Conservation (phyloP, 2,329 filamentous ascomycete genomes). For the Polytolypa hystricis region DNA sequence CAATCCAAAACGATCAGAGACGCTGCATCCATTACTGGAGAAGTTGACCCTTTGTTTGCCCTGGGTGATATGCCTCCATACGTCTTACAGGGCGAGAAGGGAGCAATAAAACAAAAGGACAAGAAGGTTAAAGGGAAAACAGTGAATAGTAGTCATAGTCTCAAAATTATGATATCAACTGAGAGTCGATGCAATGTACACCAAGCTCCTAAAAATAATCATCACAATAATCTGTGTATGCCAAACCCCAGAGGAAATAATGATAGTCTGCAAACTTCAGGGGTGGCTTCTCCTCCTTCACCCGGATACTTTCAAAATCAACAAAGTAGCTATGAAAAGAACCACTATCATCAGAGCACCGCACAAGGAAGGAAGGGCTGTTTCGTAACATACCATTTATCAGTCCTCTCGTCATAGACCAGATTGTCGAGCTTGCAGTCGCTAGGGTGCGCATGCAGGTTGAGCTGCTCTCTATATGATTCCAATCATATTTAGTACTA, state of each 20-base stretch:
- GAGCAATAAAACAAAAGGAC: too few species aligned
- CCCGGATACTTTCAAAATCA: neutral
- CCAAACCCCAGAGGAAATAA: neutral
- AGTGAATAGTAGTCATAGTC: too few species aligned
- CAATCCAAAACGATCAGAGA: too few species aligned
- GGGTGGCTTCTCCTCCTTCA: neutral
- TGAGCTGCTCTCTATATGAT: neutral
- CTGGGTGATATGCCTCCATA: too few species aligned
- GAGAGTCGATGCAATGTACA: too few species aligned
- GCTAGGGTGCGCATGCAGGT: neutral
- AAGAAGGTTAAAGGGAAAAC: too few species aligned
- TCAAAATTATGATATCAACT: too few species aligned
- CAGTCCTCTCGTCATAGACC: slow-evolving; percentile 1
- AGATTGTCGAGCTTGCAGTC: slow-evolving; percentile 2
- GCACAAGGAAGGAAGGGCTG: neutral
- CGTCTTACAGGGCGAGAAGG: too few species aligned
- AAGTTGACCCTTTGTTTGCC: too few species aligned
- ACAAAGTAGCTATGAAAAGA: slow-evolving; percentile 1
- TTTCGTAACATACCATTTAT: slow-evolving; percentile 1
- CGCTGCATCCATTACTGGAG: too few species aligned
- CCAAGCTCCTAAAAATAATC: neutral
- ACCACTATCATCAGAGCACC: neutral
- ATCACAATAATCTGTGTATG: neutral
- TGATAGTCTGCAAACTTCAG: neutral
- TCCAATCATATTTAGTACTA: too few species aligned